Percentiles rank a stretch among this genome's conserved stretches.
Evolutionary conservation across 2,329 filamentous ascomycete species (phyloP).

Genomic region (Rasamsonia emersonii): DNA sequence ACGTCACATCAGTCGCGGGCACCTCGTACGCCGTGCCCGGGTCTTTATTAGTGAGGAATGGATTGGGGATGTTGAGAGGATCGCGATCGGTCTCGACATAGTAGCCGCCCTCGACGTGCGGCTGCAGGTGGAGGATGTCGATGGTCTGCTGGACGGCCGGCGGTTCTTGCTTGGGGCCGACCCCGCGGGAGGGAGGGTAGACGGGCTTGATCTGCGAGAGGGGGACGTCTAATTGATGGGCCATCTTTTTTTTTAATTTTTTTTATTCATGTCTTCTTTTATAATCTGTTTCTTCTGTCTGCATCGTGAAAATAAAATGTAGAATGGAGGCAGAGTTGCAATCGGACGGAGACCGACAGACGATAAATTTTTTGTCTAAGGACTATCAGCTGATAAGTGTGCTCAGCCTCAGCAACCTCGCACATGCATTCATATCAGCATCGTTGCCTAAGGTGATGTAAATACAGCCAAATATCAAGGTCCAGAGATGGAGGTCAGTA

Average conservation of each 20-base stretch:
- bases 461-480: too few species aligned
- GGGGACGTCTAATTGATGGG: slow-evolving; percentile 10
- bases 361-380: too few species aligned
- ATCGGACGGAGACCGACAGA: too few species aligned
- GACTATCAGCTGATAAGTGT: too few species aligned
- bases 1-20: slow-evolving; percentile 16
- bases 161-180: slow-evolving; percentile 19
- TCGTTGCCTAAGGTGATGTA: too few species aligned
- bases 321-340: too few species aligned
- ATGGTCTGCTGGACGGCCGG: slow-evolving; percentile 31
- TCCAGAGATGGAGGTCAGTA: too few species aligned
- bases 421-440: too few species aligned
- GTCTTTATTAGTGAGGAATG: slow-evolving; percentile 30
- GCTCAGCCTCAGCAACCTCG: too few species aligned
- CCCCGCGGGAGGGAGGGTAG: slow-evolving; percentile 14
- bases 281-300: neutral
- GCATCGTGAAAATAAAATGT: neutral
- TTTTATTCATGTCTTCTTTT: neutral
- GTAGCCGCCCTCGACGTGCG: slow-evolving; percentile 58
- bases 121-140: slow-evolving; percentile 38
- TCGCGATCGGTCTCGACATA: slow-evolving; percentile 55
- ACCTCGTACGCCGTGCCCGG: slow-evolving; percentile 23
- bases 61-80: slow-evolving; percentile 45
- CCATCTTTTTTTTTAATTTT: slow-evolving; percentile 4
- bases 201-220: slow-evolving; percentile 16